Conservation (phyloP, 106 monocot genomes). For the Allium sativum region DNA sequence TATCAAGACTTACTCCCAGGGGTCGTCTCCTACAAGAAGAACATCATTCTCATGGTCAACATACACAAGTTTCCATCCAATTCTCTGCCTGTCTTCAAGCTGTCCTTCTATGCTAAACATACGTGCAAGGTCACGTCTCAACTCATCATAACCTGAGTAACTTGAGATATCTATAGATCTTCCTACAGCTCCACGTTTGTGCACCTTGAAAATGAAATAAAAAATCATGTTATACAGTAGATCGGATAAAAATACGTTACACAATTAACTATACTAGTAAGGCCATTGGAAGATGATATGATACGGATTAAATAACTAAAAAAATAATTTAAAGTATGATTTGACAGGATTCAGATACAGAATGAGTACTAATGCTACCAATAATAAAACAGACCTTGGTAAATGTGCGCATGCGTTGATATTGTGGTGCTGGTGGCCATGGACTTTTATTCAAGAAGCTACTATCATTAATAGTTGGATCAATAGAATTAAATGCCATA, state of each 20-base stretch:
- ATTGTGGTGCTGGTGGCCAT: slow-evolving; percentile 45
- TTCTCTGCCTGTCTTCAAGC: slow-evolving; percentile 75
- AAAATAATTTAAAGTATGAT: background rate
- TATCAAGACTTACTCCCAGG: slow-evolving; percentile 83
- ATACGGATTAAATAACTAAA: background rate
- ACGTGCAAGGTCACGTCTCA: slow-evolving; percentile 84
- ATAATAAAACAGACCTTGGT: slow-evolving; percentile 59
- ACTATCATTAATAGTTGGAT: slow-evolving; percentile 58
- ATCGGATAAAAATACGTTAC: background rate
- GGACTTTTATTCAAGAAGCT: slow-evolving; percentile 61
- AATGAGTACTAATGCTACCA: background rate
- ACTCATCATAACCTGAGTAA: slow-evolving; percentile 76
- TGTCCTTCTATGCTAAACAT: slow-evolving; percentile 97
- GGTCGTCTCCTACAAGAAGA: slow-evolving; percentile 91
- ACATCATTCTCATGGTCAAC: slow-evolving; percentile 93
- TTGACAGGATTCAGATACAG: background rate
- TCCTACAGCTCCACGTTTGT: slow-evolving; percentile 89
- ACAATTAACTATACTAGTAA: background rate
- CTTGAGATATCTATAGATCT: slow-evolving; percentile 82
- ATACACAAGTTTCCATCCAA: slow-evolving; percentile 94
- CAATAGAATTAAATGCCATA: slow-evolving; percentile 73
- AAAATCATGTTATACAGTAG: background rate
- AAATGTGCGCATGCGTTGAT: slow-evolving; percentile 68
- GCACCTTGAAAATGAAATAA: slow-evolving; percentile 45
- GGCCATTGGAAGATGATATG: background rate